Evolutionary conservation across 495 filamentous ascomycete genomes (phyloP).

Genomic region (Tuber umbilicatum): DNA sequence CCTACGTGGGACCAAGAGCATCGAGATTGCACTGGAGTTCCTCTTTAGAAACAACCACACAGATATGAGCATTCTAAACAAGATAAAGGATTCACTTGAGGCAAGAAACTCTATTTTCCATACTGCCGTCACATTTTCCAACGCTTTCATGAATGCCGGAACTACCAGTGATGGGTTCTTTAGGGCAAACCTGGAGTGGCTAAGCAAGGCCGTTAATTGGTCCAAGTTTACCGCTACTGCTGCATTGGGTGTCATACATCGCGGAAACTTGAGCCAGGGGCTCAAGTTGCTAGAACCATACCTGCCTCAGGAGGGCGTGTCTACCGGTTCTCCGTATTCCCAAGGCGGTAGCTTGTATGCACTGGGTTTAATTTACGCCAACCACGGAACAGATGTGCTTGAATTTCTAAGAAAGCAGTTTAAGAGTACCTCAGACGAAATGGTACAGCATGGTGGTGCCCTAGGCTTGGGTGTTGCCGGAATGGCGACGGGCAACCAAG

Average conservation of each 20-base stretch:
- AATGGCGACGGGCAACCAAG: slow-evolving; percentile 88
- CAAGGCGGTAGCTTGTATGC: slow-evolving; percentile 94
- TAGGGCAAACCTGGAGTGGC: slow-evolving; percentile 94
- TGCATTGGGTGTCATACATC: slow-evolving; percentile 91
- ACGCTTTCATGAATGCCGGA: slow-evolving; percentile 99
- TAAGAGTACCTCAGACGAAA: slow-evolving; percentile 78
- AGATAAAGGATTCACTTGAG: slow-evolving; percentile 89
- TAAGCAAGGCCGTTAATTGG: slow-evolving; percentile 98
- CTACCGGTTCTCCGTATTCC: slow-evolving; percentile 74
- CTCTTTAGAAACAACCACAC: slow-evolving; percentile 89
- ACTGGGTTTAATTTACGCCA: slow-evolving; percentile 92
- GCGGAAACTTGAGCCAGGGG: slow-evolving; percentile 85
- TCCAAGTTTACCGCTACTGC: slow-evolving; percentile 99
- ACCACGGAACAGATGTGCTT: slow-evolving; percentile 88
- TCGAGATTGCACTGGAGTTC: slow-evolving; percentile 92
- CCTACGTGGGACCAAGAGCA: slow-evolving; percentile 80
- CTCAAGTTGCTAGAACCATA: slow-evolving; percentile 92
- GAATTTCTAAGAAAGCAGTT: slow-evolving; percentile 85
- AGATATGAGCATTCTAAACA: slow-evolving; percentile 83
- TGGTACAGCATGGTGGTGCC: slow-evolving; percentile 94
- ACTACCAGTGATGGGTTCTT: slow-evolving; percentile 97
- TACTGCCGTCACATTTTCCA: slow-evolving; percentile 90
- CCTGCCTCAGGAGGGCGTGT: slow-evolving; percentile 67
- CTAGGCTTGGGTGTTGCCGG: slow-evolving; percentile 92
- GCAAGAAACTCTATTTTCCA: slow-evolving; percentile 98